These are phyloP conservation scores for Emericellopsis cladophorae DNA, from an alignment of 2,329 filamentous ascomycete genomes.

Conservation along the genomic window DNA sequence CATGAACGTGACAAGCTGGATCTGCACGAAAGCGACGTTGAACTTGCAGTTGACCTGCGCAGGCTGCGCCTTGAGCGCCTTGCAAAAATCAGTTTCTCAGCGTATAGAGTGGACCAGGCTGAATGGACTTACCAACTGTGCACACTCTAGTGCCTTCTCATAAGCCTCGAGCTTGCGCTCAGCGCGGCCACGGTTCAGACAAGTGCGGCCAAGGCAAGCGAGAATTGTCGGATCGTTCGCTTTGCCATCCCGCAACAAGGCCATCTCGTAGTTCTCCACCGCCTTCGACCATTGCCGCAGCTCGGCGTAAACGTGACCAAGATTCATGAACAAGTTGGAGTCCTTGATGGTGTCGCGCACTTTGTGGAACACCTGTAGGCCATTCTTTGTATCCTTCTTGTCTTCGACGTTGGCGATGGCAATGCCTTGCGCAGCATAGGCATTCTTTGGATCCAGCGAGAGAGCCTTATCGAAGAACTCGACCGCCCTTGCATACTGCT, in stretches of 20 bases:
- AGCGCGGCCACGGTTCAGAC: constrained; percentile 64
- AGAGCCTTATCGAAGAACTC: constrained; percentile 98
- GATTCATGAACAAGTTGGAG: constrained; percentile 77
- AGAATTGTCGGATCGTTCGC: constrained; percentile 64
- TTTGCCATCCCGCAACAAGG: constrained; percentile 66
- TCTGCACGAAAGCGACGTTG: constrained; percentile 95
- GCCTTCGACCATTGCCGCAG: constrained; percentile 81
- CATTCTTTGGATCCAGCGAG: constrained; percentile 87
- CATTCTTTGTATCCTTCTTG: constrained; percentile 74
- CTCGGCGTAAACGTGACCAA: constrained; percentile 88
- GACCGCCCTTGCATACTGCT: constrained; percentile 79
- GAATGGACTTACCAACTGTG: constrained; percentile 41
- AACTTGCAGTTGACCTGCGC: constrained; percentile 89
- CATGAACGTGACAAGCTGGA: constrained; percentile 77
- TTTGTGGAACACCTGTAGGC: constrained; percentile 79
- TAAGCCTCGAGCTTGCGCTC: constrained; percentile 47
- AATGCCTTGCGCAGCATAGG: constrained; percentile 90
- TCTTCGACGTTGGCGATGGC: constrained; percentile 92
- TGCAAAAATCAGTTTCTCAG: constrained; percentile 5
- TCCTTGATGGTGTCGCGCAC: constrained; percentile 85
- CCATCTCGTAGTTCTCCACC: constrained; percentile 88
- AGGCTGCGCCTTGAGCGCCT: constrained; percentile 66
- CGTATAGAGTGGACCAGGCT: background rate
- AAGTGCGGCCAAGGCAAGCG: constrained; percentile 77
- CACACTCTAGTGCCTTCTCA: constrained; percentile 44